Conservation (phyloP, 2,329 filamentous ascomycete genomes). For the Monilinia polystroma region DNA sequence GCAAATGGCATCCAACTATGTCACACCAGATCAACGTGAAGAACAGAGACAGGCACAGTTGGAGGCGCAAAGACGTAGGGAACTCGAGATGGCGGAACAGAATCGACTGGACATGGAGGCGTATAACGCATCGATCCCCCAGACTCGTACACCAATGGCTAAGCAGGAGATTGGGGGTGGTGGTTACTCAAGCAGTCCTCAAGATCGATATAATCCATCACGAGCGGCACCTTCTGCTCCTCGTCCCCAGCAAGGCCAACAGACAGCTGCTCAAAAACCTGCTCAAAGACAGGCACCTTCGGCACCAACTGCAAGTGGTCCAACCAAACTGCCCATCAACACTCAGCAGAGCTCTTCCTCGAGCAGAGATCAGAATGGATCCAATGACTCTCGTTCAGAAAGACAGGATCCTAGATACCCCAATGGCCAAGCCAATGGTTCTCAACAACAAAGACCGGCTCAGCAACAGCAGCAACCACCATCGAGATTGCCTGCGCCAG, state of each 20-base stretch:
- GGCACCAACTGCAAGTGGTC: slow-evolving; percentile 52
- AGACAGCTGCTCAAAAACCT: slow-evolving; percentile 51
- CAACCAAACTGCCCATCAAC: slow-evolving; percentile 48
- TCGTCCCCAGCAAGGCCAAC: slow-evolving; percentile 46
- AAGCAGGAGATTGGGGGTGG: slow-evolving; percentile 88
- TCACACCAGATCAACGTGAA: slow-evolving; percentile 48
- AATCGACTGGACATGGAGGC: slow-evolving; percentile 75
- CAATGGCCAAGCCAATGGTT: slow-evolving; percentile 48
- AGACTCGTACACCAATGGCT: slow-evolving; percentile 74
- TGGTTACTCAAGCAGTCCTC: slow-evolving; percentile 50
- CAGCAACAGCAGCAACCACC: slow-evolving; percentile 49
- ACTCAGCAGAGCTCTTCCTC: slow-evolving; percentile 53
- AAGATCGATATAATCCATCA: slow-evolving; percentile 78
- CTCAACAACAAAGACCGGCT: slow-evolving; percentile 45
- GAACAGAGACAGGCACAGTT: slow-evolving; percentile 62
- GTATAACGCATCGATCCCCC: slow-evolving; percentile 86
- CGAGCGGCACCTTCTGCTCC: slow-evolving; percentile 82
- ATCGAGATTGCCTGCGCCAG: slow-evolving; percentile 56
- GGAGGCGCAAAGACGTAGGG: slow-evolving; percentile 55
- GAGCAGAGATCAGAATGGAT: slow-evolving; percentile 38
- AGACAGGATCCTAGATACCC: slow-evolving; percentile 39
- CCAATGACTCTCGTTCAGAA: slow-evolving; percentile 42
- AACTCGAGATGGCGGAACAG: slow-evolving; percentile 61
- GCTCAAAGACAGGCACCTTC: slow-evolving; percentile 78
- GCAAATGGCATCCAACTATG: slow-evolving; percentile 55